Conservation (phyloP, 306 rosid species). For the Lathyrus tuberosus region DNA sequence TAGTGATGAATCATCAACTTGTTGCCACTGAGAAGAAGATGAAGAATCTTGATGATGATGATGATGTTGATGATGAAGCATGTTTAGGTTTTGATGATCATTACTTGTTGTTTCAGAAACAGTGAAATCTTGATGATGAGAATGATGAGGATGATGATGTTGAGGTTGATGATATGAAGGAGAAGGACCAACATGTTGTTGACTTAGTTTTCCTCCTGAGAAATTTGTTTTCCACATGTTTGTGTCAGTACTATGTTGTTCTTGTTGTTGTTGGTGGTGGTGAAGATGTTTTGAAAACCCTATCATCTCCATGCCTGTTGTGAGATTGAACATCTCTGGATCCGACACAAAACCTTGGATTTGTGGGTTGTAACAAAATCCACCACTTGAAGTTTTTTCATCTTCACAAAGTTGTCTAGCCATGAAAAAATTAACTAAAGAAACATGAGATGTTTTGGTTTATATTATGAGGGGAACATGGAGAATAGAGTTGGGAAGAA, state of each 20-base stretch:
- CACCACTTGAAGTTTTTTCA: constrained; percentile 55
- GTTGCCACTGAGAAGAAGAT: constrained; percentile 49
- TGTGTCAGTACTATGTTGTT: not conserved
- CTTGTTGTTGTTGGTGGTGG: constrained; percentile 44
- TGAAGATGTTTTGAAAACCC: constrained; percentile 54
- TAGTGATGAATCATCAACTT: constrained; percentile 71
- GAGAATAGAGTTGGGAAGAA: constrained; percentile 62
- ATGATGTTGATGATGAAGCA: constrained; percentile 31
- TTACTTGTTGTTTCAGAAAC: constrained; percentile 48
- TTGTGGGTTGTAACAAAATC: constrained; percentile 65
- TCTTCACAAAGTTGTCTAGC: constrained; percentile 62
- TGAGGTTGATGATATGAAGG: too few relatives aligned
- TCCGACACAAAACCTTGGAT: constrained; percentile 67
- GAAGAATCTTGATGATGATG: constrained; percentile 26
- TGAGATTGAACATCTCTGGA: constrained; percentile 74
- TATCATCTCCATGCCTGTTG: constrained; percentile 75
- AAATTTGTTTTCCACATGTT: constrained; percentile 13
- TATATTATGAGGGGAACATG: constrained; percentile 42
- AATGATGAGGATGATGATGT: constrained; percentile 20
- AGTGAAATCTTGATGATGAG: constrained; percentile 23
- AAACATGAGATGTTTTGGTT: not conserved
- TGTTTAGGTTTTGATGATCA: constrained; percentile 47
- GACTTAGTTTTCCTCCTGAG: not conserved
- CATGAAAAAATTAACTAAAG: constrained; percentile 31
- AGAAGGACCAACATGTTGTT: constrained; percentile 36